Conservation (phyloP, 768 basidiomycete species). For the Boletus coccyginus region DNA sequence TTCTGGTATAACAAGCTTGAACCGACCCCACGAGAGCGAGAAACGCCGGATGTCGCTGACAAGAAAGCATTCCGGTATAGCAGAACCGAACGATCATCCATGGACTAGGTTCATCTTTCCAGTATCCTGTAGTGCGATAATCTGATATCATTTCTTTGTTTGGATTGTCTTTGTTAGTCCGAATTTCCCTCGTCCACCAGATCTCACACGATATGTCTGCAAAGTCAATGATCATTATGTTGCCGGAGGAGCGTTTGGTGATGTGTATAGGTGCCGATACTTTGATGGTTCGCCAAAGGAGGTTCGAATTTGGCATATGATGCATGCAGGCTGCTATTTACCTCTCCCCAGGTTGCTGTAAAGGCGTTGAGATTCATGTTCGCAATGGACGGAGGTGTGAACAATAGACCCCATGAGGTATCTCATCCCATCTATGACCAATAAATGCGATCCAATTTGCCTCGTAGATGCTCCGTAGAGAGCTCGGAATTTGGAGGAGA, state of each 20-base stretch:
- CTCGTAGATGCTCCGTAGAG: slow-evolving; percentile 24
- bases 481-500: slow-evolving; percentile 29
- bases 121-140: no score
- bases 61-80: no score
- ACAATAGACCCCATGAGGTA: slow-evolving; percentile 1
- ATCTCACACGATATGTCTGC: background rate
- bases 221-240: background rate
- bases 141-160: no score
- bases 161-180: no score
- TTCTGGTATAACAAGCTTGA: no score
- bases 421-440: no score
- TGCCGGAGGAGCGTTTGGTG: slow-evolving; percentile 1
- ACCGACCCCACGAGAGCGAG: no score
- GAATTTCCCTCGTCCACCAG: background rate
- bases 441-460: fast-evolving
- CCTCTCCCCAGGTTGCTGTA: slow-evolving; percentile 19
- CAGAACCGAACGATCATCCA: no score
- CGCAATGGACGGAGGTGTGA: background rate
- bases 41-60: no score
- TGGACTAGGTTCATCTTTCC: no score
- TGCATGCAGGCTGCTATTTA: background rate
- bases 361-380: slow-evolving; percentile 17
- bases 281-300: background rate
- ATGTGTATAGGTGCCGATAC: background rate
- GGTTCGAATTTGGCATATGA: background rate